Evolutionary conservation across 169 alveolate genomes (phyloP).

Genomic region (Prorocentrum cordatum): DNA sequence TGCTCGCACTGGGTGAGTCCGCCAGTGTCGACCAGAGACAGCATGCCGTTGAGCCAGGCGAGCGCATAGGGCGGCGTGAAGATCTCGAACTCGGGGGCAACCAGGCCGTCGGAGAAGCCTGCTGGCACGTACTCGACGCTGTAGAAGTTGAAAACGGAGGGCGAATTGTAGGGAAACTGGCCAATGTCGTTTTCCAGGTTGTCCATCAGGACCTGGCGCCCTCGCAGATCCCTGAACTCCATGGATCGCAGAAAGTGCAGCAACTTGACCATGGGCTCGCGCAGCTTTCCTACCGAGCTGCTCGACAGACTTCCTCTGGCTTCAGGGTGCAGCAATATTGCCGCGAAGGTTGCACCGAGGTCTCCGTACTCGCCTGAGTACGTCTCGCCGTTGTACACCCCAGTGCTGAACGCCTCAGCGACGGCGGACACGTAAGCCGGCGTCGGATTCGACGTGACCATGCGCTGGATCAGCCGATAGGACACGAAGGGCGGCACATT

Average conservation of each 20-base stretch:
- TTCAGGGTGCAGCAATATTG: slow-evolving; percentile 29
- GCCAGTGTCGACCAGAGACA: neutral
- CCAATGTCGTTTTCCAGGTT: slow-evolving; percentile 7
- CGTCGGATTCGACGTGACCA: slow-evolving; percentile 20
- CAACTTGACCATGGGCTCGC: slow-evolving; percentile 43
- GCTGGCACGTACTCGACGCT: slow-evolving; percentile 21
- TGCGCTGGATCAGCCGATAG: slow-evolving; percentile 37
- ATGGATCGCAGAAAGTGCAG: slow-evolving; percentile 21
- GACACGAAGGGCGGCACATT: slow-evolving; percentile 52
- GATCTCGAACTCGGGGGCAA: slow-evolving; percentile 41
- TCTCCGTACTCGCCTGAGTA: slow-evolving; percentile 61
- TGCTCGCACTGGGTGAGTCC: neutral
- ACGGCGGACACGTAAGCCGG: slow-evolving; percentile 12
- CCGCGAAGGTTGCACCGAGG: slow-evolving; percentile 45
- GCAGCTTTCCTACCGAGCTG: neutral
- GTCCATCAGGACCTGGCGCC: slow-evolving; percentile 1
- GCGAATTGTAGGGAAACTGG: slow-evolving; percentile 42
- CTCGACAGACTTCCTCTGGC: neutral
- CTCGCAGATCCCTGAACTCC: neutral
- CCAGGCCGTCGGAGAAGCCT: slow-evolving; percentile 8
- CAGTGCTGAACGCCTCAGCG: slow-evolving; percentile 41
- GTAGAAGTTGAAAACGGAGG: slow-evolving; percentile 69
- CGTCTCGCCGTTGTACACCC: slow-evolving; percentile 9
- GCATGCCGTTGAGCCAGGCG: neutral
- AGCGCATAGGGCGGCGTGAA: slow-evolving; percentile 8